Evolutionary conservation across 257 asterid species (phyloP), one percentile per base, ranked within the genome.

Genomic region (Knoxia roxburghii): DNA sequence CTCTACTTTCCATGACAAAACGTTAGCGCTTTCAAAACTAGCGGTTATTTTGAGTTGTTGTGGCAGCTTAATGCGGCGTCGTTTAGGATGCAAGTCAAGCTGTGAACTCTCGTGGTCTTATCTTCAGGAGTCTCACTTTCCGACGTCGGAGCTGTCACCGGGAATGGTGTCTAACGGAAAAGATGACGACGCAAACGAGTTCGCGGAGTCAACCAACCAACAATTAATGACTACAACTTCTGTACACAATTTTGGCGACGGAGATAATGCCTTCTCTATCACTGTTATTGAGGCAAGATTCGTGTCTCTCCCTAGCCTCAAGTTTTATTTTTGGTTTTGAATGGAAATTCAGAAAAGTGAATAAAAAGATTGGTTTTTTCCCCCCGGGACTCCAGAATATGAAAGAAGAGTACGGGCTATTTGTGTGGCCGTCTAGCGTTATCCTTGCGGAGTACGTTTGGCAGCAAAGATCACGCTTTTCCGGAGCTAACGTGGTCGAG

Each of bases 371-470:
- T 57, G 64, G 13, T 32, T 59, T 65, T 69, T 68, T 69, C 15
- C 5, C 51, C 8, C 63, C 61, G 40, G 20, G 7, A 0, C 32
- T 53, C 54, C 87, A 90, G 99, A 93, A 80, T 68, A 85, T 90
- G 91, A 90, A 88, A 79, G 99, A 93, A 79, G 97, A 93, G 59
- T 93, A 90, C 70, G 99, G 99, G 40, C 79, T 90, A 26, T 93
- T 86, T 64, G 95, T 88, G 67, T 93, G 99, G 99, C 97, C 99
- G 6, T 88, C 90, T 64, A 86, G 99, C 78, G 68, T 84, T 62
- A 78, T 93, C 71, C 80, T 93, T n/a, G 97, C 99, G 0, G 99
- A 90, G 86, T 90, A 93, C 61, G 78, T 93, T 71, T 93, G 96
- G 97, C 96, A 90, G 73, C 90, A 88, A 61, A 81, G 75, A 39